Conservation (phyloP, 2,329 filamentous ascomycete genomes). For the Stagonosporopsis vannaccii region DNA sequence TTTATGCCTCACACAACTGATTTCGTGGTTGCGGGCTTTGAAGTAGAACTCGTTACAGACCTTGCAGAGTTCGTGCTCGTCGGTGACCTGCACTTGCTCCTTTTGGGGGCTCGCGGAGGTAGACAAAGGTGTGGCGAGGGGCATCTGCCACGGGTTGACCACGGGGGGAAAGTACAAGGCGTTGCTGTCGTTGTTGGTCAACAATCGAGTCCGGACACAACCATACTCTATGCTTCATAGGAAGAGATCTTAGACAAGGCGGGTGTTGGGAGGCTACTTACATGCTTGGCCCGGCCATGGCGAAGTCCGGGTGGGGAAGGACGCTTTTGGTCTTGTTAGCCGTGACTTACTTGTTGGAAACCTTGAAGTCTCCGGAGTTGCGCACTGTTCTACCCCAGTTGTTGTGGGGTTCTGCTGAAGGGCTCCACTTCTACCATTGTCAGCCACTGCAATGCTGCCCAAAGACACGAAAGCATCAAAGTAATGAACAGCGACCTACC, state of each 20-base stretch:
- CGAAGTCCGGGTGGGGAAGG: not conserved
- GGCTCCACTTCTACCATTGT: not conserved
- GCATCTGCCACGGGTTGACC: not conserved
- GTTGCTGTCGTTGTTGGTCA: not conserved
- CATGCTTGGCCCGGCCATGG: not conserved
- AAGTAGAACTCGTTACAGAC: not conserved
- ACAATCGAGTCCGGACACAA: not conserved
- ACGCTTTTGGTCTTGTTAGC: not conserved
- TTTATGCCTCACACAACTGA: not conserved
- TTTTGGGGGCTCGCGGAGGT: too few species aligned
- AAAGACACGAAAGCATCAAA: not conserved
- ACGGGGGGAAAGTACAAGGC: not conserved
- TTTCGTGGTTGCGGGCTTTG: not conserved
- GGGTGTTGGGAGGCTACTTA: not conserved
- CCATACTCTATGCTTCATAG: not conserved
- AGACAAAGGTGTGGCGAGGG: not conserved
- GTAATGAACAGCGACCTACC: not conserved
- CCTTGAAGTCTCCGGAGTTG: not conserved
- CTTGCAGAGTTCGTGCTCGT: not conserved
- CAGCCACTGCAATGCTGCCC: not conserved
- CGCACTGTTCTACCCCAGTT: not conserved
- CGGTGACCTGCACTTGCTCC: not conserved
- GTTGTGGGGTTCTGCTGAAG: not conserved
- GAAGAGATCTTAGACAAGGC: not conserved
- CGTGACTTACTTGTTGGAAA: not conserved